Evolutionary conservation across 2,329 filamentous ascomycete genomes (phyloP).

Genomic region (Lasiodiplodia hormozganensis): DNA sequence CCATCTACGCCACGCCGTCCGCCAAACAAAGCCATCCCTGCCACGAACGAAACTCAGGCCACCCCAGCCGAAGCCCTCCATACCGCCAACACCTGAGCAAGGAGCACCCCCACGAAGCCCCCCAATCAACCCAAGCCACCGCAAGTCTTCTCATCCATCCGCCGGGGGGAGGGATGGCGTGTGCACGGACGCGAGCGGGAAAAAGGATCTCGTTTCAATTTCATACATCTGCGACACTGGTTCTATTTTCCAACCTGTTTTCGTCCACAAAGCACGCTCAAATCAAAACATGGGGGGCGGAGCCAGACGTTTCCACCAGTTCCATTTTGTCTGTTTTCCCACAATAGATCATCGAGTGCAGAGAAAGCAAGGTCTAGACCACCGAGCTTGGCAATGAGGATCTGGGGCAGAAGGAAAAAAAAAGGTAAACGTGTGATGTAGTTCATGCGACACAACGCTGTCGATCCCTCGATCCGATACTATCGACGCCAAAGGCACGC

Average conservation of each 20-base stretch:
- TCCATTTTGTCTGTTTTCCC: too few relatives aligned
- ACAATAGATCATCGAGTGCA: too few relatives aligned
- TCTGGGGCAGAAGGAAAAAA: too few relatives aligned
- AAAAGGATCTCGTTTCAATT: not conserved
- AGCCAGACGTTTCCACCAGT: too few relatives aligned
- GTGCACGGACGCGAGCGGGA: not conserved
- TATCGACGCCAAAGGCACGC: too few relatives aligned
- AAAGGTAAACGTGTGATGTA: too few relatives aligned
- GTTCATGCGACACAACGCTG: too few relatives aligned
- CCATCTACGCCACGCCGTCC: not conserved
- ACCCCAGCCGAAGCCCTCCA: not conserved
- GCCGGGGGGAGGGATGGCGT: not conserved
- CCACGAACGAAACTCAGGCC: not conserved
- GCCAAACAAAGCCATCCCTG: not conserved
- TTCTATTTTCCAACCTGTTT: not conserved
- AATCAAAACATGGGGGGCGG: not conserved
- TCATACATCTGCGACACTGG: slow-evolving; percentile 2
- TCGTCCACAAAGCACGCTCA: not conserved
- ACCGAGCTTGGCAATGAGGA: too few relatives aligned
- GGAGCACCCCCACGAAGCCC: not conserved
- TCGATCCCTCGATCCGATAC: too few relatives aligned
- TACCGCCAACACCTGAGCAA: not conserved
- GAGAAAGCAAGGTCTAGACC: too few relatives aligned
- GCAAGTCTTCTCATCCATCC: not conserved
- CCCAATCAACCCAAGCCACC: not conserved